phyloP scores from a whole-genome alignment of 2,329 filamentous ascomycete species.

The Diplocarpon mali region DNA sequence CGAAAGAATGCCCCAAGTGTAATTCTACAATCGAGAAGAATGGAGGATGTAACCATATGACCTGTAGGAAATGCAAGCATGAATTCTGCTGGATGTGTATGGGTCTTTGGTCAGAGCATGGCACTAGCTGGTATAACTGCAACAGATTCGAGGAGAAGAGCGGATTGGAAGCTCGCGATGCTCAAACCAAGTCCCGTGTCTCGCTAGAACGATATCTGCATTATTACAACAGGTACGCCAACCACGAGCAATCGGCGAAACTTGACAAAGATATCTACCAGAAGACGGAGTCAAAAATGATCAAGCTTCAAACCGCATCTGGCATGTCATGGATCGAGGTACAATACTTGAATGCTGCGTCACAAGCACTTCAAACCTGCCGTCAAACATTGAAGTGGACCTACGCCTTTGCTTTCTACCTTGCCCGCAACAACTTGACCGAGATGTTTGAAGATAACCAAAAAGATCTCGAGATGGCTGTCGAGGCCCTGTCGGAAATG shows the following conservation, averaged over 20 bases:
- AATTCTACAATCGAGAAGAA: constrained; percentile 99
- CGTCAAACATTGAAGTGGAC: constrained; percentile 99
- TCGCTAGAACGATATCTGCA: constrained; percentile 94
- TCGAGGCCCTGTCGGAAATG: constrained; percentile 96
- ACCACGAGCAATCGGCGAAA: constrained; percentile 95
- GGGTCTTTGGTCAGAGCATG: constrained; percentile 97
- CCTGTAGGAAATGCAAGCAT: constrained; percentile 87
- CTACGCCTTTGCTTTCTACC: constrained; percentile 95
- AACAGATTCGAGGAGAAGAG: constrained; percentile 96
- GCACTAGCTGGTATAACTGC: constrained; percentile 99
- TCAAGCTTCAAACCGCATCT: constrained; percentile 82
- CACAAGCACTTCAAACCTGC: constrained; percentile 87
- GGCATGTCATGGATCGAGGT: constrained; percentile 99
- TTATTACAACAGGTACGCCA: constrained; percentile 98
- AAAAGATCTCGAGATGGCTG: constrained; percentile 93
- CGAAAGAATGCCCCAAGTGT: constrained; percentile 94
- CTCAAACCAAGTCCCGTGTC: constrained; percentile 80
- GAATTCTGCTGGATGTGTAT: constrained; percentile 99
- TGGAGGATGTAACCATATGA: constrained; percentile 96
- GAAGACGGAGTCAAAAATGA: constrained; percentile 99
- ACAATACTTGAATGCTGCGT: constrained; percentile 88
- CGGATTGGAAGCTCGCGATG: constrained; percentile 78
- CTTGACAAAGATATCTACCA: constrained; percentile 91
- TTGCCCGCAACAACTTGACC: constrained; percentile 89
- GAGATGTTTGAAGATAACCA: constrained; percentile 99